Evolutionary conservation across 441 rosid species (phyloP).

Genomic region (Arabidopsis hybrid): DNA sequence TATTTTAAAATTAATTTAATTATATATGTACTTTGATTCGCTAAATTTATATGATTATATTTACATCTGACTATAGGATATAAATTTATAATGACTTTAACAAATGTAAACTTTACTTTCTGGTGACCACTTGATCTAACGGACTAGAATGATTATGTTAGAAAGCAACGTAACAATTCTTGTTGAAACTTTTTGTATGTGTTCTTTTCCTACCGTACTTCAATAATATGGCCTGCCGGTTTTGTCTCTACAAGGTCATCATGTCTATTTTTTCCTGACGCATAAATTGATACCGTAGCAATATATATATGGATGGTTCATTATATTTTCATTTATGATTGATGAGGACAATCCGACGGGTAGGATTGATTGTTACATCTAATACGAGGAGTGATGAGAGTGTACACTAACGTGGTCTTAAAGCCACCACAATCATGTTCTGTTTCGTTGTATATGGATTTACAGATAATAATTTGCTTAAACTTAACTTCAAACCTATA

Average conservation of each 20-base stretch:
- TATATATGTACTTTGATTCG: conserved; percentile 6
- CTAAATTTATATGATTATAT: conserved; percentile 18
- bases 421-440: conserved; percentile 25
- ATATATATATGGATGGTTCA: conserved; percentile 32
- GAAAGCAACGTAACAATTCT: conserved; percentile 36
- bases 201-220: conserved; percentile 6
- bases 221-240: conserved; percentile 40
- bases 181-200: conserved; percentile 22
- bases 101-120: conserved; percentile 22
- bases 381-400: conserved; percentile 46
- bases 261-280: conserved; percentile 49
- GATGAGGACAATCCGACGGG: conserved; percentile 43
- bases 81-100: conserved; percentile 15
- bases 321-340: no score
- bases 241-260: conserved; percentile 38
- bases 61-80: neutral
- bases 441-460: neutral
- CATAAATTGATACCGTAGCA: conserved; percentile 15
- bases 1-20: neutral
- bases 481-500: neutral
- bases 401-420: conserved; percentile 34
- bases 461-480: neutral
- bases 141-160: conserved; percentile 36
- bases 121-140: conserved; percentile 26
- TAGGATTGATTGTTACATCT: conserved; percentile 29